These are phyloP conservation scores for Sisymbrium altissimum DNA, from an alignment of 345 rosid species.

Conservation along the genomic window DNA sequence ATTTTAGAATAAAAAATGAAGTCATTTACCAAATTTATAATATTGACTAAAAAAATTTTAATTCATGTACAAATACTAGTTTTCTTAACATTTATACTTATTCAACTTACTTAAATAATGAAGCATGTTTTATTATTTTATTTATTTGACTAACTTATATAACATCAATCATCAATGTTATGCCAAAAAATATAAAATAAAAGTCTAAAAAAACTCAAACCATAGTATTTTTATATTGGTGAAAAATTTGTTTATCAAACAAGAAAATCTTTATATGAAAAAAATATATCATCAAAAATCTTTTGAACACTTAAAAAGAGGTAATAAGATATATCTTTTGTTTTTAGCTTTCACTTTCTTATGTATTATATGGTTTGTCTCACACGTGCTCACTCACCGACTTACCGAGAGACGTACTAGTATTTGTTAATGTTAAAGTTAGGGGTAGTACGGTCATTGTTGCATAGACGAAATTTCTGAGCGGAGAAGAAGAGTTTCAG, in stretches of 20 bases:
- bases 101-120: neutral
- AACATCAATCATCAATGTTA: neutral
- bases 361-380: neutral
- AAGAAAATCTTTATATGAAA: neutral
- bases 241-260: neutral
- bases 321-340: neutral
- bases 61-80: too few relatives aligned
- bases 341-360: neutral
- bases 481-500: conserved; percentile 68
- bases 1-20: too few relatives aligned
- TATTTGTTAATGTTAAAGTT: neutral
- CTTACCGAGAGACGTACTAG: neutral
- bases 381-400: conserved; percentile 26
- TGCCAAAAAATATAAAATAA: neutral
- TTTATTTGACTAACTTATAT: neutral
- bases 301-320: too few relatives aligned
- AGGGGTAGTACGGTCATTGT: conserved; percentile 2
- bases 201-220: neutral
- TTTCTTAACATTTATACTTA: neutral
- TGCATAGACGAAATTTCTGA: conserved; percentile 3
- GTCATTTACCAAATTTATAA: too few relatives aligned
- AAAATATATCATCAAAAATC: neutral
- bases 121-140: neutral
- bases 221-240: neutral
- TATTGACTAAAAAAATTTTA: too few relatives aligned